Percentiles rank a stretch among this genome's conserved stretches.
Evolutionary conservation across 75 land plant genomes (phyloP).

Genomic region (Cunninghamia lanceolata): DNA sequence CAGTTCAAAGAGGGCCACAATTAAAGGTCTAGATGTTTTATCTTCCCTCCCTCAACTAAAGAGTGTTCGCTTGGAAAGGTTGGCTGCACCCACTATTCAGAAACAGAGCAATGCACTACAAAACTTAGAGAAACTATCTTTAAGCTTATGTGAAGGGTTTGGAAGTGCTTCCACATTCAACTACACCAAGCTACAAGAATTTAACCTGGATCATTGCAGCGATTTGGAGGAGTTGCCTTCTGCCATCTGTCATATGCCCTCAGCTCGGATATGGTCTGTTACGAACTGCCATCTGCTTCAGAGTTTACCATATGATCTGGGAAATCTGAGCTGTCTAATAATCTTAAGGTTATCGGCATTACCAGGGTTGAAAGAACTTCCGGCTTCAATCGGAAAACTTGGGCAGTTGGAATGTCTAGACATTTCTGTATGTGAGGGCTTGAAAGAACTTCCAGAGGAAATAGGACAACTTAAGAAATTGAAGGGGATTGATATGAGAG

Average conservation of each 20-base stretch:
- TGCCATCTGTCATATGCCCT: conserved; percentile 22
- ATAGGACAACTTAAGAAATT: conserved; percentile 28
- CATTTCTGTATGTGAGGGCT: conserved; percentile 40
- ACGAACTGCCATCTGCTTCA: conserved; percentile 41
- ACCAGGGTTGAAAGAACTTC: conserved; percentile 34
- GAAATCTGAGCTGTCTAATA: conserved; percentile 23
- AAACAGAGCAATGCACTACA: conserved; percentile 15
- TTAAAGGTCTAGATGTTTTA: conserved; percentile 27
- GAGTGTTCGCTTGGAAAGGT: conserved; percentile 51
- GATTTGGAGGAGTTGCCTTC: conserved; percentile 39
- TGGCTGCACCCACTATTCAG: conserved; percentile 19
- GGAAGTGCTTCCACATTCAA: conserved; percentile 3
- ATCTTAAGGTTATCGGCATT: conserved; percentile 45
- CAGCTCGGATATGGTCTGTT: conserved; percentile 30
- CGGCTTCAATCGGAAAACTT: conserved; percentile 32
- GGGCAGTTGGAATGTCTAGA: conserved; percentile 39
- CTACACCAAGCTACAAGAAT: conserved; percentile 27
- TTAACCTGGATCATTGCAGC: conserved; percentile 49
- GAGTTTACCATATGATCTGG: conserved; percentile 39
- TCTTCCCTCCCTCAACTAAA: conserved; percentile 29
- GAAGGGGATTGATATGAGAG: conserved; percentile 62
- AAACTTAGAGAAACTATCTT: conserved; percentile 33
- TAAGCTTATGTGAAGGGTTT: conserved; percentile 36
- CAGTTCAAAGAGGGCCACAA: conserved; percentile 14
- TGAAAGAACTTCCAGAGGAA: conserved; percentile 44